A percentile compares a stretch with the other conserved stretches of the same genome.
phyloP scores from a whole-genome alignment of 371 early-diverging fungal species.

The Rhizopus sp. region DNA sequence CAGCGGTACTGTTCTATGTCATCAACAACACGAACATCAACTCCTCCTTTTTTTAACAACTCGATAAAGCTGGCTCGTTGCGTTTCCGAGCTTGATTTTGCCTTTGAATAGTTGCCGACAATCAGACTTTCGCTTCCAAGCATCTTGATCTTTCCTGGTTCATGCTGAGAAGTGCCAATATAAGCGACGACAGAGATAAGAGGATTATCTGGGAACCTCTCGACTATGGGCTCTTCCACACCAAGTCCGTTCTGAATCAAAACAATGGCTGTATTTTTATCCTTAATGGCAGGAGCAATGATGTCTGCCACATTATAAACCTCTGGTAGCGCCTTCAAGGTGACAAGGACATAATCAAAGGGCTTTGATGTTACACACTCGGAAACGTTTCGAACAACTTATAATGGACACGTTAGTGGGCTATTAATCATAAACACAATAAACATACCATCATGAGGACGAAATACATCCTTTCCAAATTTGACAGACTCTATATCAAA shows the following conservation, averaged over 20 bases:
- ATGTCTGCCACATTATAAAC: slow-evolving; percentile 62
- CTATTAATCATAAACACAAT: background rate
- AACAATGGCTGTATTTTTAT: slow-evolving; percentile 64
- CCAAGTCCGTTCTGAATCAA: slow-evolving; percentile 89
- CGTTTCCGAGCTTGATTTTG: slow-evolving; percentile 26
- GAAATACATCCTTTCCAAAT: slow-evolving; percentile 65
- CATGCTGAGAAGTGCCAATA: slow-evolving; percentile 70
- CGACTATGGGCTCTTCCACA: slow-evolving; percentile 68
- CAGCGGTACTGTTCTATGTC: slow-evolving; percentile 76
- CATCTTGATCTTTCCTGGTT: slow-evolving; percentile 61
- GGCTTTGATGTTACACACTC: slow-evolving; percentile 44
- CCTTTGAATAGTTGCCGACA: slow-evolving; percentile 32
- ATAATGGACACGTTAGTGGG: background rate
- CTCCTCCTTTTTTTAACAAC: slow-evolving; percentile 55
- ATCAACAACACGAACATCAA: slow-evolving; percentile 46
- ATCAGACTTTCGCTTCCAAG: slow-evolving; percentile 37
- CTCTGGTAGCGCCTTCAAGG: slow-evolving; percentile 77
- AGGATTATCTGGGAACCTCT: slow-evolving; percentile 67
- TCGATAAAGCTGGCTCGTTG: slow-evolving; percentile 36
- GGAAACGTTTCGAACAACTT: slow-evolving; percentile 55
- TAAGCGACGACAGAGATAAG: slow-evolving; percentile 76
- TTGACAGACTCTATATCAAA: slow-evolving; percentile 66
- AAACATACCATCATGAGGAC: slow-evolving; percentile 56
- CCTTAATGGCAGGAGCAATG: slow-evolving; percentile 61
- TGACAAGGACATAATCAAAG: slow-evolving; percentile 76